Conservation (phyloP, 2,329 filamentous ascomycete species). For the Ramichloridium luteum region DNA sequence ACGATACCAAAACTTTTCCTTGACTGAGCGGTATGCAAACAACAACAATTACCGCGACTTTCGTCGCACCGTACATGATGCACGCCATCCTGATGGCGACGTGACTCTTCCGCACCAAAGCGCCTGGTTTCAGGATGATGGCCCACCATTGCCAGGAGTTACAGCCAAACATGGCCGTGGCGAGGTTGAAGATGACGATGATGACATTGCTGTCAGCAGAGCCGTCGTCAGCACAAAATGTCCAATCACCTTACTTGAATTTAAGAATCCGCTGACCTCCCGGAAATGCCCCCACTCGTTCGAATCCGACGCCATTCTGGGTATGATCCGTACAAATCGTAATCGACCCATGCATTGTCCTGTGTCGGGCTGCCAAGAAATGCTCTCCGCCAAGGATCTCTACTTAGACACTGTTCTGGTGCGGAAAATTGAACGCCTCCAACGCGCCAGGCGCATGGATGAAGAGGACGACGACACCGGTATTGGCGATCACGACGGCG, state of each 20-base stretch:
- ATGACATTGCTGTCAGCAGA: slow-evolving; percentile 55
- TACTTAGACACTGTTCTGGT: slow-evolving; percentile 44
- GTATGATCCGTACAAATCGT: slow-evolving; percentile 32
- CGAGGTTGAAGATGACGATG: slow-evolving; percentile 38
- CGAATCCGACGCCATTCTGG: slow-evolving; percentile 51
- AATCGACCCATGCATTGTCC: slow-evolving; percentile 44
- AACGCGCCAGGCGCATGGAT: slow-evolving; percentile 33
- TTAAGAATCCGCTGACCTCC: slow-evolving; percentile 56
- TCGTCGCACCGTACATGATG: slow-evolving; percentile 49
- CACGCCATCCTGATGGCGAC: slow-evolving; percentile 41
- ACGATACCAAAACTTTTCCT: slow-evolving; percentile 29
- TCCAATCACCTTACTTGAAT: slow-evolving; percentile 52
- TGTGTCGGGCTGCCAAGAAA: slow-evolving; percentile 49
- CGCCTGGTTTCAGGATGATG: slow-evolving; percentile 49
- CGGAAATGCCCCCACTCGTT: slow-evolving; percentile 60
- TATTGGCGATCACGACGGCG: slow-evolving; percentile 20
- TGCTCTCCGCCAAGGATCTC: slow-evolving; percentile 42
- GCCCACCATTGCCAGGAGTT: slow-evolving; percentile 33
- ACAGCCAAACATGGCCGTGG: slow-evolving; percentile 22
- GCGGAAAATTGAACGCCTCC: slow-evolving; percentile 46
- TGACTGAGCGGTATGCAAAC: slow-evolving; percentile 39
- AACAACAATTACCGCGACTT: slow-evolving; percentile 51
- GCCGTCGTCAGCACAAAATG: slow-evolving; percentile 56
- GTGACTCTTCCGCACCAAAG: slow-evolving; percentile 43
- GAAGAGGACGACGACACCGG: slow-evolving; percentile 34